Percentiles rank a stretch among this genome's conserved stretches.
Conservation (phyloP, 768 basidiomycete species). For the Leccinum ochraceum region DNA sequence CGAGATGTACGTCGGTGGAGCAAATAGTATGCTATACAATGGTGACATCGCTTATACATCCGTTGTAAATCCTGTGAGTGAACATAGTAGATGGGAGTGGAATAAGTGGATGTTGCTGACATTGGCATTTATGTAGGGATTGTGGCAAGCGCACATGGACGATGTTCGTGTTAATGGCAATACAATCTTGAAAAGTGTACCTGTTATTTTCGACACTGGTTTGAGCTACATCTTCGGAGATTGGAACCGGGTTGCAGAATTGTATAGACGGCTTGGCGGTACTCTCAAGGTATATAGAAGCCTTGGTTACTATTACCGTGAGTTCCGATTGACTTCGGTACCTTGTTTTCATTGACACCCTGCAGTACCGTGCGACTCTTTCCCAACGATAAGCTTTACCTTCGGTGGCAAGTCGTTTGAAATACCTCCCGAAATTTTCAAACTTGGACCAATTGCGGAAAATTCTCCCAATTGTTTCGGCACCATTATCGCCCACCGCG, state of each 20-base stretch:
- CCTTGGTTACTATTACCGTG: not conserved
- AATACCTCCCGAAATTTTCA: not conserved
- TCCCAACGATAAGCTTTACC: not conserved
- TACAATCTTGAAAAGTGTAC: not conserved
- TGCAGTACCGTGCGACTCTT: not conserved
- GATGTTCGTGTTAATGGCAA: not conserved
- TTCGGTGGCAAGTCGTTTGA: not conserved
- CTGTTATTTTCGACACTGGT: not conserved
- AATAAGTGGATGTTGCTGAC: not conserved
- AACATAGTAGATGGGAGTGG: not conserved
- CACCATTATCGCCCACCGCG: not conserved
- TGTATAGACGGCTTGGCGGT: not conserved
- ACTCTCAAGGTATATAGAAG: not conserved
- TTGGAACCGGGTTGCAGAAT: not conserved
- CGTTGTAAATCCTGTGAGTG: not conserved
- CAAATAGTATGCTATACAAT: not conserved
- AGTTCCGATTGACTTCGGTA: not conserved
- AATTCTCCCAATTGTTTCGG: not conserved
- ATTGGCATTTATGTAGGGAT: not conserved
- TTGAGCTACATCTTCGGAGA: not conserved
- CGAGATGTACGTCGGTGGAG: not conserved
- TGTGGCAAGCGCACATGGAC: not conserved
- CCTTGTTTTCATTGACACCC: not conserved
- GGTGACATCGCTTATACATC: not conserved
- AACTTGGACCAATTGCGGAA: not conserved